These are phyloP conservation scores for Agrostemma githago DNA, from an alignment of 148 eudicot genomes.

Conservation along the genomic window DNA sequence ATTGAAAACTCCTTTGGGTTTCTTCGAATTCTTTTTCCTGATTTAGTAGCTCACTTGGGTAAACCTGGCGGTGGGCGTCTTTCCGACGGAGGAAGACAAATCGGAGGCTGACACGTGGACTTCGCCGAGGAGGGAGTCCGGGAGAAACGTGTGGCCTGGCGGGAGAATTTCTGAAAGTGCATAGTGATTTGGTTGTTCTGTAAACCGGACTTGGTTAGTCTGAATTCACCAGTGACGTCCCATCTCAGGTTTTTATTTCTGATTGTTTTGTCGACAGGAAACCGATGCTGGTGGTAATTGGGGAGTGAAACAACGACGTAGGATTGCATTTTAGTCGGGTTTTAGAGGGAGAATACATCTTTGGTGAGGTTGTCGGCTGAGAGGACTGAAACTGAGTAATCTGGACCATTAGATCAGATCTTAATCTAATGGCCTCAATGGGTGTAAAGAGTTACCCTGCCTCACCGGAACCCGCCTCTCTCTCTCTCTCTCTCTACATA, in stretches of 20 bases:
- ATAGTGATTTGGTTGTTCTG: constrained; percentile 30
- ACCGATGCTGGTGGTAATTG: constrained; percentile 34
- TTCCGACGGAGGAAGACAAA: constrained; percentile 25
- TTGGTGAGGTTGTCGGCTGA: constrained; percentile 41
- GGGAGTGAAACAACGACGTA: constrained; percentile 24
- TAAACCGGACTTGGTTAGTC: constrained; percentile 36
- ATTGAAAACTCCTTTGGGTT: constrained; percentile 49
- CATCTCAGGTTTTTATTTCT: constrained; percentile 54
- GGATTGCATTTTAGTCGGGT: constrained; percentile 28
- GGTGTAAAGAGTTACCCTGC: too few species aligned
- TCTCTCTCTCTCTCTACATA: too few species aligned
- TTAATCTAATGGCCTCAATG: too few species aligned
- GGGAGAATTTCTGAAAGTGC: constrained; percentile 34
- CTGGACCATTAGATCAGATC: too few species aligned
- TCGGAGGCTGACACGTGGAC: constrained; percentile 54
- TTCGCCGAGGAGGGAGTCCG: constrained; percentile 62
- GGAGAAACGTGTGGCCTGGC: constrained; percentile 41
- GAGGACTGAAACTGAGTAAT: too few species aligned
- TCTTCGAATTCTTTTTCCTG: constrained; percentile 38
- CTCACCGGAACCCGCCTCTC: too few species aligned
- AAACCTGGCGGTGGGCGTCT: not conserved
- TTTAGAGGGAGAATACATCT: constrained; percentile 53
- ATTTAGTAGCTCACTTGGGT: constrained; percentile 56
- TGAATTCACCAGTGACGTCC: constrained; percentile 46
- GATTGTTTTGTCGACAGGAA: constrained; percentile 29